A percentile compares a stretch with the other conserved stretches of the same genome.
Conservation (phyloP, 441 rosid genomes). For the Francoa sonchifolia region DNA sequence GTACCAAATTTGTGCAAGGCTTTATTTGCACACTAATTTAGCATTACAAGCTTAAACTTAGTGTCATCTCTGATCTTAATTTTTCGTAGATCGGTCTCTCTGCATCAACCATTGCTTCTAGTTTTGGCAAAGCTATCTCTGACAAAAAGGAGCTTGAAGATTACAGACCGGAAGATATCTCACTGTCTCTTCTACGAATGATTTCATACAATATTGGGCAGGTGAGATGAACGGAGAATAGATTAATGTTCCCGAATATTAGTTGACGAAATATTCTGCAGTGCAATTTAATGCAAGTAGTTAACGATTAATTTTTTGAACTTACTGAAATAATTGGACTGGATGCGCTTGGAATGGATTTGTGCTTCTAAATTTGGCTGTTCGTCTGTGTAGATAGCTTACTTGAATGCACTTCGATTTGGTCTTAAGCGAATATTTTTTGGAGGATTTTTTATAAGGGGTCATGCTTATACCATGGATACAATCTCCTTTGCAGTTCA, state of each 20-base stretch:
- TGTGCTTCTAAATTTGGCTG: slow-evolving; percentile 3
- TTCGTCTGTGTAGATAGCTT: slow-evolving; percentile 12
- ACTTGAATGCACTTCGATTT: slow-evolving; percentile 22
- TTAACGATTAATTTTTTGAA: too few relatives aligned
- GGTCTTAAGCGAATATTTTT: slow-evolving; percentile 20
- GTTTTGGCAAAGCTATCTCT: slow-evolving; percentile 92
- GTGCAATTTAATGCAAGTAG: too few relatives aligned
- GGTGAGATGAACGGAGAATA: slow-evolving; percentile 26
- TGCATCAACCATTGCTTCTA: slow-evolving; percentile 95
- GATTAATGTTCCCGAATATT: too few relatives aligned
- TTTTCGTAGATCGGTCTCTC: slow-evolving; percentile 80
- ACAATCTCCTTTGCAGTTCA: slow-evolving; percentile 90
- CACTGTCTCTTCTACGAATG: slow-evolving; percentile 94
- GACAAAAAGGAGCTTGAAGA: slow-evolving; percentile 84
- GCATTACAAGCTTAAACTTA: background rate
- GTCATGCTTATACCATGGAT: slow-evolving; percentile 94
- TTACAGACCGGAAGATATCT: slow-evolving; percentile 94
- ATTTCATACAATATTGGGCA: slow-evolving; percentile 96
- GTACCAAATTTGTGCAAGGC: too few relatives aligned
- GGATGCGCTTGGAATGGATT: too few relatives aligned
- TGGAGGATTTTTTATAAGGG: slow-evolving; percentile 89
- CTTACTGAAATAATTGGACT: too few relatives aligned
- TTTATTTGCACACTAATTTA: too few relatives aligned
- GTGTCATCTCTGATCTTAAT: slow-evolving; percentile 4
- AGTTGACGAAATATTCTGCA: too few relatives aligned